Percentiles rank a stretch among this genome's conserved stretches.
phyloP scores from a whole-genome alignment of 2,329 filamentous ascomycete genomes.

The Falciphora oryzae region DNA sequence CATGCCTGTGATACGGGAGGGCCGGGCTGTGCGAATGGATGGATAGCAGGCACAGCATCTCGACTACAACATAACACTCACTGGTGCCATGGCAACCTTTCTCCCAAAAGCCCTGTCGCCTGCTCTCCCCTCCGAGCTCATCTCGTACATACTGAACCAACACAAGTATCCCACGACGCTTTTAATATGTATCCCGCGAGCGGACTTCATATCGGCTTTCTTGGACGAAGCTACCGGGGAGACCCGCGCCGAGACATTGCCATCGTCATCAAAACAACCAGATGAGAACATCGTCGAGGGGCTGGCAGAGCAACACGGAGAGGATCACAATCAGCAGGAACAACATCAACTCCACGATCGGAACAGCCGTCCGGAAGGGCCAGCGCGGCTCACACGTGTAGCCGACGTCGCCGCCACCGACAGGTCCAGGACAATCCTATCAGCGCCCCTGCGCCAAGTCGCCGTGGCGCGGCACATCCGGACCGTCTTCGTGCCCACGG shows the following conservation, averaged over 20 bases:
- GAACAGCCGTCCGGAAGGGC: no score
- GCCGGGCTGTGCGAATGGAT: no score
- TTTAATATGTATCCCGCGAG: constrained; percentile 62
- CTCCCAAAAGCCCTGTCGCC: constrained; percentile 38
- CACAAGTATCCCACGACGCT: constrained; percentile 57
- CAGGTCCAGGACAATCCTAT: constrained; percentile 20
- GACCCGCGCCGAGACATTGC: no score
- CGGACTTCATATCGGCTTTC: constrained; percentile 59
- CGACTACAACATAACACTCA: no score
- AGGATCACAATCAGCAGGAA: background rate
- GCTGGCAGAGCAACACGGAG: constrained; percentile 23
- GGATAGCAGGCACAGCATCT: no score
- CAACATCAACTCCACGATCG: no score
- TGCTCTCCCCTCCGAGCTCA: constrained; percentile 52
- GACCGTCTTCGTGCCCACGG: constrained; percentile 66
- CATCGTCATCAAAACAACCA: no score
- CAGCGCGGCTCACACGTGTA: no score
- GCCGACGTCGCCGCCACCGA: background rate
- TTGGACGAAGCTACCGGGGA: constrained; percentile 29
- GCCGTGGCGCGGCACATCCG: constrained; percentile 63
- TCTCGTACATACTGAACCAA: constrained; percentile 56
- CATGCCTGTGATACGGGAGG: no score
- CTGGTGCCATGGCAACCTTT: background rate
- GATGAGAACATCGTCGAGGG: no score
- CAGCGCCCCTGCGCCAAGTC: constrained; percentile 60